Base-by-base conservation (phyloP, 805 yeast species). In the Kodamaea kakaduensis region DNA sequence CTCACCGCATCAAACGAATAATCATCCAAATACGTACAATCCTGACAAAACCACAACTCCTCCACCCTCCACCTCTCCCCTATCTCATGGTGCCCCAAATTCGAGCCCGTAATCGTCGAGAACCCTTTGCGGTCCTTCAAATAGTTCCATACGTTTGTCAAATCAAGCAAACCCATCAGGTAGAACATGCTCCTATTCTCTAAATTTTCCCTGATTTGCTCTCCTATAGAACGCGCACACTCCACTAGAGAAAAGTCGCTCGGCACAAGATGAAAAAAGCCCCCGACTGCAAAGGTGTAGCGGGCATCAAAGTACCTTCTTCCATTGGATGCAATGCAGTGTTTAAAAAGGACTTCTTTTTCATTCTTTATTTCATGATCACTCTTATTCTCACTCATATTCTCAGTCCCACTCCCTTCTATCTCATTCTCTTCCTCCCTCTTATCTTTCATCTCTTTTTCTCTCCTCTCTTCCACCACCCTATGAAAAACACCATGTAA, bases 1-100 rank as follows among this genome's bases (percentile, higher is more conserved):
- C 31, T 20, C 2, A 33, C 26, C 6, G 18, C 31, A 16, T 26
- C 26, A 10, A 33, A 33, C 12, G 31, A 19, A 33, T 20, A 26
- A 13, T 33, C 30, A 21, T 33, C 36, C 4, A 21, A 21, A 21
- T 25, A 33, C 1, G 36, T 18, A 6, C 30, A 14, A 16, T 33
- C 36, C 19, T 33, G 36, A 10, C 24, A 25, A 14, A 33, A 33
- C 36, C 36, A 33, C 36, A 33, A 18, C 17, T 25, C 20, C 21
- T 33, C 31, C 19, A 33, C 36, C 15, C n/a, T 10, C 36, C 36
- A 33, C 14, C 14, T 17, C 6, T 31, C 36, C 13, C 13, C 14
- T 6, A 33, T 25, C 3, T 25, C 26, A 9, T 33, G 31, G 12
- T 15, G 9, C 3, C 36, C 36, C 27, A 33, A 18, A 17, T 26